A percentile compares a stretch with the other conserved stretches of the same genome.
phyloP scores from a whole-genome alignment of 176 grass and related monocot species.

The Phoenix dactylifera region DNA sequence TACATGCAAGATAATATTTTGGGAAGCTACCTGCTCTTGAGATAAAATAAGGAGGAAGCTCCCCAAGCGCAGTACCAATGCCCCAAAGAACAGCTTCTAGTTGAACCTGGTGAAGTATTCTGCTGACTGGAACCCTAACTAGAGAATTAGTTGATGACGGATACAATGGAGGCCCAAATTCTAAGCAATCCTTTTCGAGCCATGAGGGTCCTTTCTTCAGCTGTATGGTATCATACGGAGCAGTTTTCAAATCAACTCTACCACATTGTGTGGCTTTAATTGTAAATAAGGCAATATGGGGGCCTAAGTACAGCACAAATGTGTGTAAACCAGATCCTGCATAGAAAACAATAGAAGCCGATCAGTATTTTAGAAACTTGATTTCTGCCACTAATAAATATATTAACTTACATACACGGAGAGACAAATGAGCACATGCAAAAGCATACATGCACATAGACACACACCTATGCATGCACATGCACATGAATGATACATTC shows the following conservation, averaged over 20 bases:
- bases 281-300: slow-evolving; percentile 91
- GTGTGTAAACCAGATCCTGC: slow-evolving; percentile 94
- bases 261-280: slow-evolving; percentile 87
- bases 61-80: slow-evolving; percentile 89
- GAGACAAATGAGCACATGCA: too few species aligned
- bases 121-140: slow-evolving; percentile 62
- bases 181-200: slow-evolving; percentile 85
- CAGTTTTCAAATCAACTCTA: slow-evolving; percentile 75
- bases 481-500: too few species aligned
- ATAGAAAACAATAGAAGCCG: not conserved
- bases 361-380: not conserved
- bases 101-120: slow-evolving; percentile 77
- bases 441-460: too few species aligned
- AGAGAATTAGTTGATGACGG: slow-evolving; percentile 34
- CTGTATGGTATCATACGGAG: slow-evolving; percentile 88
- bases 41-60: slow-evolving; percentile 97
- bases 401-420: too few species aligned
- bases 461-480: too few species aligned
- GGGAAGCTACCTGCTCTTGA: slow-evolving; percentile 69
- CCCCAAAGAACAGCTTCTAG: slow-evolving; percentile 97
- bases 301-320: slow-evolving; percentile 86
- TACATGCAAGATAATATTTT: too few species aligned
- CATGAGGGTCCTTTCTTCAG: slow-evolving; percentile 68
- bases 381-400: not conserved
- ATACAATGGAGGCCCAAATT: slow-evolving; percentile 69